Evolutionary conservation across 2,329 filamentous ascomycete genomes (phyloP), one percentile per base, ranked within the genome.

Genomic region (Plenodomus lindquistii): DNA sequence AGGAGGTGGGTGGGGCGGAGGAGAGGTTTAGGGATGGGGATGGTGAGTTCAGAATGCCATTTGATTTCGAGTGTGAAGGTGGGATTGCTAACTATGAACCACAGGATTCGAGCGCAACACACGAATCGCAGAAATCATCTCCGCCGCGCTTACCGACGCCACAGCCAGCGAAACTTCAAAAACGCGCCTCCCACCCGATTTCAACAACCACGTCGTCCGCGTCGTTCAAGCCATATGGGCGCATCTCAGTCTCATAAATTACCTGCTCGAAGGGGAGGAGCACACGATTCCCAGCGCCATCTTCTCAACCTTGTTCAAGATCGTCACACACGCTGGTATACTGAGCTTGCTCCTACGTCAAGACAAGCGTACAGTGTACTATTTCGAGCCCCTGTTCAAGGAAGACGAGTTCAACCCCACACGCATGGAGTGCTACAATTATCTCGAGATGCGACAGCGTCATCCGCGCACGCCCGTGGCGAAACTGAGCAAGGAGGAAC

Each of bases 281-380:
- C 27, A 31, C 6, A 7, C 27, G 6, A 9, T 31, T 15, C 17
- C 16, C 17, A 38, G 19, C 6, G 16, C 29, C 18, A 24, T 57
- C 7, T 42, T 47, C 38, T 7, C 16, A 3, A 1, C 17, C 10
- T 50, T 67, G 11, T 49, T 46, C 39, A 36, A 6, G 11, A 44
- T 64, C 50, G 46, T 57, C 37, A 35, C 44, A 15, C 27, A 40
- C n/a, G 59, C 67, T 18, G 66, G 45, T 6, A 35, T 67, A 0
- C 51, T 69, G 10, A 52, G 48, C 36, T 52, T 71, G 0, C 38
- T 49, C 29, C 69, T 71, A 64, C 59, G 54, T 18, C 22, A 59
- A 5, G 61, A 67, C 37, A 37, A 51, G 0, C 53, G 62, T 46
- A 70, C 66, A 2, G 57, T 56, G 2, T 72, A 72, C 56, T 46